A percentile compares a stretch with the other conserved stretches of the same genome.
Conservation (phyloP, 176 grass and related monocot species). For the Tuctoria greenei region DNA sequence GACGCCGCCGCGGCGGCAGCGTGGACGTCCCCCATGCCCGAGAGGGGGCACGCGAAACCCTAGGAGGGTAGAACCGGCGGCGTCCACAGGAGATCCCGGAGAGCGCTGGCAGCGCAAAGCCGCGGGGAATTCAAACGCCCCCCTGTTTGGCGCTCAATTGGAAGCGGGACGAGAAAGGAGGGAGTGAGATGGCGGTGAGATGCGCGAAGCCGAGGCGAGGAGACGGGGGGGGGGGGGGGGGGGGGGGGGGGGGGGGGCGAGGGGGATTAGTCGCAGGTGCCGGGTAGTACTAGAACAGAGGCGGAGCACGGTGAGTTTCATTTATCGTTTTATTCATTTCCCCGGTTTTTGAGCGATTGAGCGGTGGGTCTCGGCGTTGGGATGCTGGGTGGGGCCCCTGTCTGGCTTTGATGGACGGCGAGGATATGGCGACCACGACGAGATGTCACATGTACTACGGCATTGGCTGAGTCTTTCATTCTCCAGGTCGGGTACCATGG, state of each 20-base stretch:
- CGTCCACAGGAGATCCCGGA: constrained; percentile 41
- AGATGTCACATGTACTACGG: background rate
- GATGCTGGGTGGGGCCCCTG: constrained; percentile 10
- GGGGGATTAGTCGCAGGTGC: constrained; percentile 34
- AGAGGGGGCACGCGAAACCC: constrained; percentile 39
- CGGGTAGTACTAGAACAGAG: constrained; percentile 30
- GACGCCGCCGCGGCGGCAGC: background rate
- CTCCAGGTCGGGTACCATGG: too few relatives aligned
- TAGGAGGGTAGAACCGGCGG: constrained; percentile 15
- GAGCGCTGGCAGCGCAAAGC: constrained; percentile 7
- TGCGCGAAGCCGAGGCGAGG: constrained; percentile 43
- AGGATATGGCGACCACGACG: background rate
- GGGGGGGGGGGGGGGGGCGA: constrained; percentile 24
- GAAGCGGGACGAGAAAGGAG: constrained; percentile 29
- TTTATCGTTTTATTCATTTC: background rate
- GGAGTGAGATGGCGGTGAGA: constrained; percentile 56
- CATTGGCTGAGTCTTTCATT: constrained; percentile 11
- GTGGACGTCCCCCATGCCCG: constrained; percentile 45
- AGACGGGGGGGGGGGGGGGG: constrained; percentile 25
- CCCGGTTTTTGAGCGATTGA: constrained; percentile 2
- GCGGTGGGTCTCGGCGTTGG: constrained; percentile 14
- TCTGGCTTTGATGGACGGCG: constrained; percentile 32
- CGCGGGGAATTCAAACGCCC: constrained; percentile 60
- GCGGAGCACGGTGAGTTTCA: constrained; percentile 26
- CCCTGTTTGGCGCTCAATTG: constrained; percentile 73